Percentiles rank a stretch among this genome's conserved stretches.
Conservation (phyloP, 768 basidiomycete genomes). For the Boletus tomentosulus region DNA sequence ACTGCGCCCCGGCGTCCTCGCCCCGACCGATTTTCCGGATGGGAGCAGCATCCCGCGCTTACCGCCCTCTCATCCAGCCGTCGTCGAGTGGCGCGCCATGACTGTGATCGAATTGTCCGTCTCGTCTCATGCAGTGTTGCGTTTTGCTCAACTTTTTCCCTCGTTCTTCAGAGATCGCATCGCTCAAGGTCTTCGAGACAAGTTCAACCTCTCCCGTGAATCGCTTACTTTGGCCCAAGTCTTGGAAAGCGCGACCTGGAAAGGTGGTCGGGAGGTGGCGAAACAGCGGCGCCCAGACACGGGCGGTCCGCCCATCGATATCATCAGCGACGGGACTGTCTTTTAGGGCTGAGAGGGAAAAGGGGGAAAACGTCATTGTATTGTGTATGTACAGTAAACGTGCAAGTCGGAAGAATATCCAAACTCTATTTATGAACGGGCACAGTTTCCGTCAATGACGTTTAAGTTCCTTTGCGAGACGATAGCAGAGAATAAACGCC, state of each 20-base stretch:
- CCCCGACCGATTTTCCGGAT: constrained; percentile 42
- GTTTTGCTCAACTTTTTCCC: not conserved
- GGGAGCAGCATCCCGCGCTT: constrained; percentile 52
- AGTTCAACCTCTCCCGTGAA: constrained; percentile 46
- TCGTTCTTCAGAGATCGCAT: constrained; percentile 63
- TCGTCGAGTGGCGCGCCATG: constrained; percentile 95
- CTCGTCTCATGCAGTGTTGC: not conserved
- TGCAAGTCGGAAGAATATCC: not conserved
- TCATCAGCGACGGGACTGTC: constrained; percentile 80
- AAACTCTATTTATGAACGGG: not conserved
- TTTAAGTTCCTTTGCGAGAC: constrained; percentile 50
- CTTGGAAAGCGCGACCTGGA: constrained; percentile 95
- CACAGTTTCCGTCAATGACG: constrained; percentile 21
- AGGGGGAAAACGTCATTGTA: not conserved
- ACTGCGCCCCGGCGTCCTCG: constrained; percentile 55
- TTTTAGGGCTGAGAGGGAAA: constrained; percentile 41
- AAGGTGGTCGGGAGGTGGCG: constrained; percentile 91
- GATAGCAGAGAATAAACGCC: constrained; percentile 52
- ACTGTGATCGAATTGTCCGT: constrained; percentile 88
- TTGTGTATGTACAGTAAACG: not conserved
- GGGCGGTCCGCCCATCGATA: constrained; percentile 83
- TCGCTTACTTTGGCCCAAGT: constrained; percentile 81
- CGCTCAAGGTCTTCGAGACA: constrained; percentile 60
- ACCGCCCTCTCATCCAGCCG: constrained; percentile 77
- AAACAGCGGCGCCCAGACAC: constrained; percentile 65